phyloP scores from a whole-genome alignment of 768 basidiomycete genomes.

The Udeniomyces megalosporus region DNA sequence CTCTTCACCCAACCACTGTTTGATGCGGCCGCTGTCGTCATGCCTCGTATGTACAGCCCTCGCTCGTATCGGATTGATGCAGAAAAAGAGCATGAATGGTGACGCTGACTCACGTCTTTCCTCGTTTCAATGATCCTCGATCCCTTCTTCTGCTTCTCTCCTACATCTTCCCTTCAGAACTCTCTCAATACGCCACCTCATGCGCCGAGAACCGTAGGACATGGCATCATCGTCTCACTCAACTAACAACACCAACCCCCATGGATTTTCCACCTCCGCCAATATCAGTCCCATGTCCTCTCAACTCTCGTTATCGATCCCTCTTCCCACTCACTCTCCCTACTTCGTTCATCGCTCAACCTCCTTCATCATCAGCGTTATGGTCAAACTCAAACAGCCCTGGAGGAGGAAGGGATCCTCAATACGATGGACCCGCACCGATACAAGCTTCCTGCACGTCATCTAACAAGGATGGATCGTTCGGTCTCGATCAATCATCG shows the following conservation, averaged over 20 bases:
- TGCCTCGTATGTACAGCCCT: conserved; percentile 52
- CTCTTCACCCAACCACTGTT: conserved; percentile 71
- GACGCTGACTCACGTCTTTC: not conserved
- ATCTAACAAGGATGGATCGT: not conserved
- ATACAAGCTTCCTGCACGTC: too few relatives aligned
- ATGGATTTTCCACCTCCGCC: not conserved
- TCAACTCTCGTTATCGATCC: not conserved
- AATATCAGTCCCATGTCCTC: conserved; percentile 4
- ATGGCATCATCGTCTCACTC: conserved; percentile 45
- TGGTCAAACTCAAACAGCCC: too few relatives aligned
- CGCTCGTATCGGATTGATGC: too few relatives aligned
- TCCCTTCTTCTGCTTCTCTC: not conserved
- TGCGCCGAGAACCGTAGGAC: conserved; percentile 51
- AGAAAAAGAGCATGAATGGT: too few relatives aligned
- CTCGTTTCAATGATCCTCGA: too few relatives aligned
- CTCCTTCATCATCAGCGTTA: not conserved
- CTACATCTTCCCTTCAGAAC: conserved; percentile 35
- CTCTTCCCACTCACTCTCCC: conserved; percentile 9
- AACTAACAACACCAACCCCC: not conserved
- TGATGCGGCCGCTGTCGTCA: conserved; percentile 49
- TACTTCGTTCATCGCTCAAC: not conserved
- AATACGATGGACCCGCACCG: too few relatives aligned
- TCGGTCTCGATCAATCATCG: not conserved
- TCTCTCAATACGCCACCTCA: conserved; percentile 48
- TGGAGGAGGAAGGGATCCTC: not conserved